Conservation (phyloP, 371 early-diverging fungal genomes). For the Dichotomocladium elegans region DNA sequence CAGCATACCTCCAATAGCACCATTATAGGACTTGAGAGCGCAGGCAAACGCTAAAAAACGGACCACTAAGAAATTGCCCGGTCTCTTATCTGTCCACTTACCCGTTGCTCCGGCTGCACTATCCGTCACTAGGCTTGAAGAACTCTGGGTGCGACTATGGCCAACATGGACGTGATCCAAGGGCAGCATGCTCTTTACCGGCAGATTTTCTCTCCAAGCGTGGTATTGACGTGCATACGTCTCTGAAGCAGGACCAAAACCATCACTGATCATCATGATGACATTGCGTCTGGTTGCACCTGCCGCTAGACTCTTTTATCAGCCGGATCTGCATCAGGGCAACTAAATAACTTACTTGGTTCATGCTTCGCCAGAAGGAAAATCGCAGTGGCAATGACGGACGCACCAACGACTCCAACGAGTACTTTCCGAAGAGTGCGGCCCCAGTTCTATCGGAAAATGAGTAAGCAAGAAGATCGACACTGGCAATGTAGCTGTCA, state of each 20-base stretch:
- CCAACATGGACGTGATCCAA: conserved; percentile 87
- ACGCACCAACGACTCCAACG: too few relatives aligned
- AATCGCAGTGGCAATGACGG: too few relatives aligned
- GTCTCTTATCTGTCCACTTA: background rate
- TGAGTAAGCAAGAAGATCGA: too few relatives aligned
- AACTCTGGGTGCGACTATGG: conserved; percentile 80
- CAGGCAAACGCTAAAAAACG: conserved; percentile 72
- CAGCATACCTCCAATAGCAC: conserved; percentile 72
- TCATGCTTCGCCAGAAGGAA: too few relatives aligned
- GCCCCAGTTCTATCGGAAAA: too few relatives aligned
- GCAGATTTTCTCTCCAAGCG: conserved; percentile 50
- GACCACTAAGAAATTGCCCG: background rate
- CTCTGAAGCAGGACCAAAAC: conserved; percentile 93
- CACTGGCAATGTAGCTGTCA: too few relatives aligned
- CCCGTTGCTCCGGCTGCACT: conserved; percentile 93
- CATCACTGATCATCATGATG: conserved; percentile 92
- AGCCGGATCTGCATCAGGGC: too few relatives aligned
- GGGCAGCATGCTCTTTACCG: conserved; percentile 42
- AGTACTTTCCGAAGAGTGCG: too few relatives aligned
- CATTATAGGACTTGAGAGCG: conserved; percentile 82
- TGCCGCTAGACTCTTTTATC: too few relatives aligned
- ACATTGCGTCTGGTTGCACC: conserved; percentile 69
- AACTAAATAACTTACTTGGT: too few relatives aligned
- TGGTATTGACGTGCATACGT: conserved; percentile 82
- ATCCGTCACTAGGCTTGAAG: conserved; percentile 83